phyloP scores from a whole-genome alignment of 2,329 filamentous ascomycete species.

The Pseudocercospora crystallina region DNA sequence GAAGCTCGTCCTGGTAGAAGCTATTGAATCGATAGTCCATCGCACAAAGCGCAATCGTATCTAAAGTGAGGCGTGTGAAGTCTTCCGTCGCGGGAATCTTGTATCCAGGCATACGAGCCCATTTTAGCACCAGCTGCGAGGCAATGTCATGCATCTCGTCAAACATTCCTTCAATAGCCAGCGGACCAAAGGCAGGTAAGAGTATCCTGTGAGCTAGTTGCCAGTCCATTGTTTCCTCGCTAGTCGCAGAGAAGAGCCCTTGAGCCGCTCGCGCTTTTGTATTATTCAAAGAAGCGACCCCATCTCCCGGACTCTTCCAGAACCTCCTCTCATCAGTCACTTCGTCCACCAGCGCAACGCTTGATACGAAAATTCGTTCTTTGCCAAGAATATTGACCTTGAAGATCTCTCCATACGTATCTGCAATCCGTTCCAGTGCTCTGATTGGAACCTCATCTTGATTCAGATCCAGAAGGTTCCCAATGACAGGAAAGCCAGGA shows the following conservation, averaged over 20 bases:
- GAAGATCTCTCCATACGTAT: constrained; percentile 19
- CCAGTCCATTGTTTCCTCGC: constrained; percentile 41
- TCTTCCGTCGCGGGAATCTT: constrained; percentile 64
- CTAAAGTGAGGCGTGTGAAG: constrained; percentile 70
- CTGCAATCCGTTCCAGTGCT: constrained; percentile 54
- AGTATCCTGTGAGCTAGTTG: constrained; percentile 42
- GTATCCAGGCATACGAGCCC: constrained; percentile 44
- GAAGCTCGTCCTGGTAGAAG: constrained; percentile 62
- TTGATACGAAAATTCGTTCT: constrained; percentile 9
- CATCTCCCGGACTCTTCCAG: constrained; percentile 45
- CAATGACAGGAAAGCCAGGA: constrained; percentile 61
- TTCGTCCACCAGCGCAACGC: constrained; percentile 37
- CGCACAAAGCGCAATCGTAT: constrained; percentile 63
- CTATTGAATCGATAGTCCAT: constrained; percentile 69
- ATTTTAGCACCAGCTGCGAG: constrained; percentile 35
- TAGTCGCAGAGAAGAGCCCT: constrained; percentile 43
- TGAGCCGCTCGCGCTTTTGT: constrained; percentile 8
- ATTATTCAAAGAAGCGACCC: too few relatives aligned
- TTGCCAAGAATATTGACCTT: constrained; percentile 14
- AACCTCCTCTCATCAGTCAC: constrained; percentile 50
- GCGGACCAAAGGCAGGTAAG: constrained; percentile 65
- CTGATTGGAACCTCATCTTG: constrained; percentile 52
- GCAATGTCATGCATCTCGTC: constrained; percentile 35
- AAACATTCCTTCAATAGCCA: constrained; percentile 68
- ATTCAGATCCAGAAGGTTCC: constrained; percentile 61